Percentiles rank a stretch among this genome's conserved stretches.
Conservation (phyloP, 1,284 basidiomycete genomes). For the Irpex sp. region DNA sequence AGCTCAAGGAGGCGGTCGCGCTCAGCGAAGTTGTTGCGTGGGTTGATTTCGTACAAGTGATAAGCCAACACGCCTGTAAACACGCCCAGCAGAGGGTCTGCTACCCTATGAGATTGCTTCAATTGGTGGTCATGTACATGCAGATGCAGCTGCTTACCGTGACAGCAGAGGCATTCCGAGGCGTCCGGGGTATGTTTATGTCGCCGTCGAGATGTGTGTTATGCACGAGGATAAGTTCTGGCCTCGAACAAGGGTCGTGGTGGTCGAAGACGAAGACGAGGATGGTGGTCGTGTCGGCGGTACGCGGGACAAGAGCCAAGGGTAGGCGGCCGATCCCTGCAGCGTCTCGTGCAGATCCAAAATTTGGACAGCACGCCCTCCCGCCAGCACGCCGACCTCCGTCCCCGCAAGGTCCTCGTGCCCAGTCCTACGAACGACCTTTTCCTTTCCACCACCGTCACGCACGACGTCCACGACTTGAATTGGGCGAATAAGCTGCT, state of each 20-base stretch:
- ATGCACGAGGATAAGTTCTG: not conserved
- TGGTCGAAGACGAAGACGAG: not conserved
- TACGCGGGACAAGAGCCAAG: slow-evolving; percentile 9
- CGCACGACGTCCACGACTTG: not conserved
- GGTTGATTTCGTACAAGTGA: slow-evolving; percentile 82
- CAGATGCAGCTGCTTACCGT: slow-evolving; percentile 16
- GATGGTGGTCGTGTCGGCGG: slow-evolving; percentile 8
- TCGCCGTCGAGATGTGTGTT: not conserved
- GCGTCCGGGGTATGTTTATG: not conserved
- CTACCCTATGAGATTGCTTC: slow-evolving; percentile 33
- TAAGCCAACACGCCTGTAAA: slow-evolving; percentile 84
- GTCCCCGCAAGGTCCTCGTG: not conserved
- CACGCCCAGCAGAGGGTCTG: slow-evolving; percentile 76
- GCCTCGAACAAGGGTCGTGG: not conserved
- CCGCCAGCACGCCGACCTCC: not conserved
- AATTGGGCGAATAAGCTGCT: not conserved
- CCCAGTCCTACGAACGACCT: not conserved
- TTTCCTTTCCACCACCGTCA: not conserved
- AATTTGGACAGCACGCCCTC: slow-evolving; percentile 6
- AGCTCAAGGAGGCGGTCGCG: slow-evolving; percentile 65
- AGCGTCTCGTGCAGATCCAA: slow-evolving; percentile 6
- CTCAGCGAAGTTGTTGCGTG: slow-evolving; percentile 67
- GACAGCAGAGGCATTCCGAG: slow-evolving; percentile 13
- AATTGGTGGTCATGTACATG: not conserved
- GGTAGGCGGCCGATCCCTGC: not conserved